Percentiles rank a stretch among this genome's conserved stretches.
These are phyloP conservation scores for Effrenium voratum DNA, from an alignment of 73 alveolate genomes.

Conservation along the genomic window DNA sequence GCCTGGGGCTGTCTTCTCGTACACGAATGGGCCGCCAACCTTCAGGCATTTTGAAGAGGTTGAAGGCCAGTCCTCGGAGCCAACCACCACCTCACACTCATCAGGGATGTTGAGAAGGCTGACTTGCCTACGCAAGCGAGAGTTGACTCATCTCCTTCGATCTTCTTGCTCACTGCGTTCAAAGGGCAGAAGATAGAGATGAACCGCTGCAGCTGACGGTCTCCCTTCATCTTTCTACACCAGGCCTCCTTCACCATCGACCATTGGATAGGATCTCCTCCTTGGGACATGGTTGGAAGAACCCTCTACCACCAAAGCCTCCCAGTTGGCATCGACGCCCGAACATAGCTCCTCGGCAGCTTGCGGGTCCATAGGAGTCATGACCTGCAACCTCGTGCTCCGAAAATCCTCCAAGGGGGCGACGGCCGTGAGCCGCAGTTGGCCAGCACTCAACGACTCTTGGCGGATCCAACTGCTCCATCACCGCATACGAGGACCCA, in stretches of 20 bases:
- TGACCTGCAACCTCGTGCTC: too few relatives aligned
- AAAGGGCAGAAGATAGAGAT: conserved; percentile 3
- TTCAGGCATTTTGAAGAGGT: background rate
- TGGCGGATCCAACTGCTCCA: background rate
- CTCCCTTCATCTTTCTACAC: background rate
- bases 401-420: too few relatives aligned
- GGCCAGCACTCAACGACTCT: background rate
- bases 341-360: too few relatives aligned
- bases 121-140: too few relatives aligned
- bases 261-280: too few relatives aligned
- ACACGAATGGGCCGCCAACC: background rate
- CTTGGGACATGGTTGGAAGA: too few relatives aligned
- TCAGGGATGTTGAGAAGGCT: background rate
- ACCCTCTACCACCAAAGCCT: too few relatives aligned
- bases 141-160: background rate
- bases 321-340: too few relatives aligned
- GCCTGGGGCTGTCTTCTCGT: background rate
- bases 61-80: too few relatives aligned
- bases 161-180: background rate
- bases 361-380: too few relatives aligned
- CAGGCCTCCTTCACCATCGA: too few relatives aligned
- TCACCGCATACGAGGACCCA: background rate
- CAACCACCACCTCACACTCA: background rate
- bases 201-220: background rate
- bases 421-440: background rate